Base-by-base conservation (phyloP, 768 basidiomycete genomes). In the Russula sp. region DNA sequence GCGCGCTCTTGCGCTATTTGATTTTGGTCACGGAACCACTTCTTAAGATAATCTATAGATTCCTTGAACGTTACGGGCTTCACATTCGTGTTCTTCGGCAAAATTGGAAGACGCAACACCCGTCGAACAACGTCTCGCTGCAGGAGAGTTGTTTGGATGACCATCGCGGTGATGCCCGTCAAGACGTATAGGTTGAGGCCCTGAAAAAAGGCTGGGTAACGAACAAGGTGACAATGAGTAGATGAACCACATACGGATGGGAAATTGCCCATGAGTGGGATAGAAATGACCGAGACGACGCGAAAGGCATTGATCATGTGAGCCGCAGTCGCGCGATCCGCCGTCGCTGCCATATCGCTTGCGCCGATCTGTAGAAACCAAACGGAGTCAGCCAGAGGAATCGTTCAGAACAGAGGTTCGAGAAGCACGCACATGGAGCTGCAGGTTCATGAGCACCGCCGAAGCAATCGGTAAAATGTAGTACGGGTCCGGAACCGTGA, bases 401-500 rank as follows among this genome's bases (percentile, higher is more conserved):
- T 13, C 48, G 50, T 20, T 50, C 53, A 16, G 20, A n/a, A 22
- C n/a, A 26, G 16, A n/a, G 3, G 16, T 16, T 7, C 38, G 5
- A 58, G 44, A 11, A 26, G 20, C 2, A 74, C 88, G 64, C 68
- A 92, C 91, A 71, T 78, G 74, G 44, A 95, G 82, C 67, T 92
- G 89, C 9, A 81, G 38, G 66, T 93, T 88, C 61, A 92, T 87
- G 40, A 79, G 77, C 66, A 79, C 78, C 64, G 82, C 83, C 65
- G 75, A 78, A 20, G 80, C 76, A 32, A 83, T 69, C 0, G 95
- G 94, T 50, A 98, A 77, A 26, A 89, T 74, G 69, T 83, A 88
- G 57, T 82, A 85, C 14, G 94, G 92, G 72, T 92, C 91, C n/a
- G 84, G 72, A 3, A 80, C 73, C 0, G 93, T 92, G 67, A 98